phyloP scores from a whole-genome alignment of 306 rosid genomes.

The Malus domestica region DNA sequence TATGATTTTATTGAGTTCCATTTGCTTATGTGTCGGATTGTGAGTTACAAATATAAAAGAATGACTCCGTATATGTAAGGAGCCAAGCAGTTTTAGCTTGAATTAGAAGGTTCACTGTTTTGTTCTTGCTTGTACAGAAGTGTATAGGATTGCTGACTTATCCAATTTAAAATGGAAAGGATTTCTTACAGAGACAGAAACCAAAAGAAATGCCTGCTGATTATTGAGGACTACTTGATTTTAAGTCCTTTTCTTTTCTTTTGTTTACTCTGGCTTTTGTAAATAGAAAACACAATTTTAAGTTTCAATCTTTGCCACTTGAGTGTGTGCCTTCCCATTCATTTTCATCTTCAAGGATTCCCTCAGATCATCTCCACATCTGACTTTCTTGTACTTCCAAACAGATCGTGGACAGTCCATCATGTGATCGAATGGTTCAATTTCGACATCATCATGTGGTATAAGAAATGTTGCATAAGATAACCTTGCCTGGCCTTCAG shows the following conservation, averaged over 20 bases:
- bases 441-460: slow-evolving; percentile 32
- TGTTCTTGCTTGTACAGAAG: too few relatives aligned
- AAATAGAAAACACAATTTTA: not conserved
- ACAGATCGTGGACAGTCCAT: slow-evolving; percentile 19
- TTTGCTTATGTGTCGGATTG: too few relatives aligned
- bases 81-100: not conserved
- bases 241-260: not conserved
- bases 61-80: too few relatives aligned
- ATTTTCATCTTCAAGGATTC: slow-evolving; percentile 23
- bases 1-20: too few relatives aligned
- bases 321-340: slow-evolving; percentile 34
- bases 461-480: slow-evolving; percentile 19
- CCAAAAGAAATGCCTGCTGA: not conserved
- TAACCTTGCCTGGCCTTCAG: slow-evolving; percentile 18
- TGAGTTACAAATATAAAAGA: too few relatives aligned
- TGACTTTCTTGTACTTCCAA: slow-evolving; percentile 31
- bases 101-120: not conserved
- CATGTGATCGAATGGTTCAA: slow-evolving; percentile 28
- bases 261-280: not conserved
- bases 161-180: not conserved
- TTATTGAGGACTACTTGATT: not conserved
- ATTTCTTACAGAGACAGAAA: not conserved
- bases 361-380: slow-evolving; percentile 37
- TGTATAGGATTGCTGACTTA: too few relatives aligned
- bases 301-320: slow-evolving; percentile 2